Evolutionary conservation across 768 basidiomycete genomes (phyloP), one percentile per base, ranked within the genome.

Genomic region (Crucibulum laeve): DNA sequence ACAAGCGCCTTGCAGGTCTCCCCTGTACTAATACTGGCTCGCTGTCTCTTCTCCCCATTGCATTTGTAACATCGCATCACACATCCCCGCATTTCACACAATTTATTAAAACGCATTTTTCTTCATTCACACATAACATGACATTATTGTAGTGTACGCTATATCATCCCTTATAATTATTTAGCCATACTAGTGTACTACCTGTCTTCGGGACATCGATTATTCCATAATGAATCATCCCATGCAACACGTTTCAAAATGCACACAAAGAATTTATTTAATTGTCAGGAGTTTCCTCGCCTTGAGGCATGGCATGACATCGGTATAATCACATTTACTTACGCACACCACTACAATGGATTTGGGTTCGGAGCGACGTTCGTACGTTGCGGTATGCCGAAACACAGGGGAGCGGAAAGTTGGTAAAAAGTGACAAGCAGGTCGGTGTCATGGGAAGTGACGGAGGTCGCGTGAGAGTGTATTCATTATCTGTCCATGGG

Each of bases 361-460:
- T 37, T n/a, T n/a, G n/a, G 35, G 14, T 21, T 37, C 19, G 13
- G 35, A n/a, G 13, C 35, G 28, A 32, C 2, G 15, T 32, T 32
- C 28, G n/a, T n/a, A n/a, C 28, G 11, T 32, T 32, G 11, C 28
- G 15, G 28, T 15, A 32, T 32, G 11, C 28, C 28, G 35, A 37
- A 37, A 37, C 35, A 37, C 35, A 37, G 35, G 35, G 35, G 35
- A 13, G 10, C 10, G 13, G 10, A 13, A 13, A 13, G 19, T 10
- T 37, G 13, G 35, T n/a, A 10, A 18, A 10, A 18, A 11, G 35
- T 11, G 14, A n/a, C n/a, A n/a, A 18, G 18, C 19, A 18, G 13
- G 4, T n/a, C 35, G 35, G 35, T 37, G 35, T 37, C 35, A 37
- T 37, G 35, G 35, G 35, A 37, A 37, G 35, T 18, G 10, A 37